A percentile compares a stretch with the other conserved stretches of the same genome.
Conservation (phyloP, 148 eudicot genomes). For the Cornus suecica region DNA sequence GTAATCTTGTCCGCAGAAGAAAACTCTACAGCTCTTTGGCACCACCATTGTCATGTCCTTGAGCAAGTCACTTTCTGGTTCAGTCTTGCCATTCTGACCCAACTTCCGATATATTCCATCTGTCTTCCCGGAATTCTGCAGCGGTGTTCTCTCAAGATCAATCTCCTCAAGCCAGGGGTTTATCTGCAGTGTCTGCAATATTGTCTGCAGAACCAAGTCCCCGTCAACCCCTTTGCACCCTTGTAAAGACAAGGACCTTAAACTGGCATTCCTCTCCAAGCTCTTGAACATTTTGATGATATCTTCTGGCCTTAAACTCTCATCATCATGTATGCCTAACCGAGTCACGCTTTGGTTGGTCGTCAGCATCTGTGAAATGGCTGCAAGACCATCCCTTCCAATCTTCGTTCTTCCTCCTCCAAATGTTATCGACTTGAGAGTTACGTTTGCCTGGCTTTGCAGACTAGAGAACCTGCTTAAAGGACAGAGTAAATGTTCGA, state of each 20-base stretch:
- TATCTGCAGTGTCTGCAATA: conserved; percentile 65
- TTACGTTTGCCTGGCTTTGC: conserved; percentile 73
- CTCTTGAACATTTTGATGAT: conserved; percentile 54
- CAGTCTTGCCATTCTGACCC: conserved; percentile 62
- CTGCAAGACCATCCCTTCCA: conserved; percentile 65
- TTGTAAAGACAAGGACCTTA: conserved; percentile 63
- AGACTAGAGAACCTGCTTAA: conserved; percentile 75
- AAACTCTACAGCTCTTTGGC: conserved; percentile 78
- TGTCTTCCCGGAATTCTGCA: conserved; percentile 58
- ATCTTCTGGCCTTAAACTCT: conserved; percentile 55
- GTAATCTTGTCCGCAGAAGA: conserved; percentile 82
- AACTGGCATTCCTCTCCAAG: conserved; percentile 60
- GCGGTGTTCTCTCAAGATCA: conserved; percentile 76
- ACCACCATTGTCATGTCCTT: conserved; percentile 75
- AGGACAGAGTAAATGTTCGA: conserved; percentile 86
- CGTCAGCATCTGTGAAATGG: conserved; percentile 63
- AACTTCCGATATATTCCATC: conserved; percentile 62
- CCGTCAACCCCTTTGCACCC: conserved; percentile 89
- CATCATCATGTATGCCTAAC: conserved; percentile 66
- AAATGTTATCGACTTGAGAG: conserved; percentile 59
- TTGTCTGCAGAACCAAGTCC: conserved; percentile 55
- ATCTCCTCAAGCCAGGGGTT: conserved; percentile 95
- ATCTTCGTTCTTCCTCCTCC: conserved; percentile 72
- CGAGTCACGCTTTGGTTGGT: conserved; percentile 63
- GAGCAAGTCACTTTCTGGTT: conserved; percentile 58